Evolutionary conservation across 352 stramenopile species (phyloP).

Genomic region (Globisporangium nunn): DNA sequence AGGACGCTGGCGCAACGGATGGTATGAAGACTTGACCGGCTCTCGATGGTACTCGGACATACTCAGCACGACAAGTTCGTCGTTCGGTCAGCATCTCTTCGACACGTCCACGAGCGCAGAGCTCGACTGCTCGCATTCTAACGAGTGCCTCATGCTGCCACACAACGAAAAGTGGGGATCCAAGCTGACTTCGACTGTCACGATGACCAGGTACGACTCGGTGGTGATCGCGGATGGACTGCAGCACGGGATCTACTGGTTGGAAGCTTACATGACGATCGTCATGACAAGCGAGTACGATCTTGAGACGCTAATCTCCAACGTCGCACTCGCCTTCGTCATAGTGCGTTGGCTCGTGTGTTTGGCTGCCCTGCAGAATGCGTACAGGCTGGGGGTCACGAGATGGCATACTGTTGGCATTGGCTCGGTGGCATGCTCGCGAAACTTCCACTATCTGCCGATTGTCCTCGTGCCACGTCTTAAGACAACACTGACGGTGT

Average conservation of each 20-base stretch:
- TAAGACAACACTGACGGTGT: constrained; percentile 12
- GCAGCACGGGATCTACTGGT: constrained; percentile 14
- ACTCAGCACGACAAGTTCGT: constrained; percentile 14
- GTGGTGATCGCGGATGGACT: constrained; percentile 15
- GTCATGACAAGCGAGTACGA: constrained; percentile 20
- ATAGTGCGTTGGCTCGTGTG: constrained; percentile 24
- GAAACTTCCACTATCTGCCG: constrained; percentile 17
- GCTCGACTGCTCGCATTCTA: constrained; percentile 8
- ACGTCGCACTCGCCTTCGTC: constrained; percentile 19
- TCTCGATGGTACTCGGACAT: constrained; percentile 22
- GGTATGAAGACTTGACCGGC: constrained; percentile 16
- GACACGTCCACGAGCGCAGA: constrained; percentile 14
- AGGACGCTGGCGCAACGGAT: constrained; percentile 24
- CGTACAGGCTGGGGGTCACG: constrained; percentile 3
- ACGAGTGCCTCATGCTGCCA: constrained; percentile 1
- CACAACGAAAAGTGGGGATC: constrained; percentile 7
- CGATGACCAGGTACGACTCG: constrained; percentile 11
- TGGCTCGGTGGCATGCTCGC: constrained; percentile 12
- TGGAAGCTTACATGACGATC: constrained; percentile 4
- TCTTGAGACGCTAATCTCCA: constrained; percentile 24
- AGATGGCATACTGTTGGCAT: constrained; percentile 11
- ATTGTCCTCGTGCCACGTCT: constrained; percentile 16
- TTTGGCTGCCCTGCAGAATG: constrained; percentile 16
- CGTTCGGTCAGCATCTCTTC: constrained; percentile 14
- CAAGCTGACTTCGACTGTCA: constrained; percentile 7